Percentiles rank a stretch among this genome's conserved stretches.
Conservation (phyloP, 2,329 filamentous ascomycete genomes). For the Cladosporium sp. region DNA sequence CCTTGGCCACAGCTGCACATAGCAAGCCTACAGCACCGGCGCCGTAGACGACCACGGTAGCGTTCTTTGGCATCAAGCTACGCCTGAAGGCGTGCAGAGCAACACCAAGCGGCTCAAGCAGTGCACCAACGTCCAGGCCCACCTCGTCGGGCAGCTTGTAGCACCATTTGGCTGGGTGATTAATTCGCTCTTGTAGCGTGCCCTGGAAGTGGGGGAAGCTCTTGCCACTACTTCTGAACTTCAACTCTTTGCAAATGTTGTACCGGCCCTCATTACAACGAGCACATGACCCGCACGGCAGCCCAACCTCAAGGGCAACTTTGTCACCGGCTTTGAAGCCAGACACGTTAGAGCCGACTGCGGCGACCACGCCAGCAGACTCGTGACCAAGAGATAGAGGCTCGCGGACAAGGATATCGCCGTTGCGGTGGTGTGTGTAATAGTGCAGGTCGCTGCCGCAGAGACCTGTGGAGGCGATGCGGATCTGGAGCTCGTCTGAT, state of each 20-base stretch:
- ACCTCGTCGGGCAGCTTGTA: conserved; percentile 51
- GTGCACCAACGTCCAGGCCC: conserved; percentile 50
- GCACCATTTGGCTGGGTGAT: conserved; percentile 56
- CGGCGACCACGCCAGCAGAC: conserved; percentile 71
- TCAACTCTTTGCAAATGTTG: conserved; percentile 56
- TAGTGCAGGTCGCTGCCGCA: conserved; percentile 75
- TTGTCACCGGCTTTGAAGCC: conserved; percentile 66
- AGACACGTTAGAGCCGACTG: conserved; percentile 51
- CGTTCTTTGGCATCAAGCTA: conserved; percentile 41
- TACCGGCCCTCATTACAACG: conserved; percentile 52
- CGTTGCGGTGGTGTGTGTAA: conserved; percentile 81
- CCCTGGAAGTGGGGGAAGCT: conserved; percentile 57
- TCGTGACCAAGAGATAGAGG: conserved; percentile 77
- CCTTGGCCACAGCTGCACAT: conserved; percentile 51
- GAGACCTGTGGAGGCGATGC: conserved; percentile 60
- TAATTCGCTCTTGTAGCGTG: conserved; percentile 57
- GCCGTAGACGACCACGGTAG: conserved; percentile 53
- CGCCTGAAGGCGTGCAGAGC: conserved; percentile 54
- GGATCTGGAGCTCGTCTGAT: conserved; percentile 55
- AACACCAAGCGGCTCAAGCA: conserved; percentile 56
- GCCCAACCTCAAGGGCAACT: conserved; percentile 86
- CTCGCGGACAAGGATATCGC: conserved; percentile 73
- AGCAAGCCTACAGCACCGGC: conserved; percentile 57
- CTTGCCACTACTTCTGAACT: conserved; percentile 55
- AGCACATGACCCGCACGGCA: conserved; percentile 64